phyloP scores from a whole-genome alignment of 2,329 filamentous ascomycete genomes.

The Fonsecaea monophora region DNA sequence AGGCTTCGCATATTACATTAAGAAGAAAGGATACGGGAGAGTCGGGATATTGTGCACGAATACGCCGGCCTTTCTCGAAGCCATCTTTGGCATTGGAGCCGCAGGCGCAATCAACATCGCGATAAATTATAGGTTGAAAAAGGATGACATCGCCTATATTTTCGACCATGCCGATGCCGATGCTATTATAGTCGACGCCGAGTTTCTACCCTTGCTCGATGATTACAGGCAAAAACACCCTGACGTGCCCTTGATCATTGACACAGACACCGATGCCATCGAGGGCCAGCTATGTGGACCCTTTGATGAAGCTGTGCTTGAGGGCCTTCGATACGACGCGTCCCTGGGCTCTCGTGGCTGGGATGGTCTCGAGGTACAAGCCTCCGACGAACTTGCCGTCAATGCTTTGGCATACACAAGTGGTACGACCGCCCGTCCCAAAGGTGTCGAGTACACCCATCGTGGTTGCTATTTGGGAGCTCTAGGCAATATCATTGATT shows the following conservation, averaged over 20 bases:
- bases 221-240: constrained; percentile 68
- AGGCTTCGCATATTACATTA: constrained; percentile 86
- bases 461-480: constrained; percentile 85
- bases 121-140: constrained; percentile 76
- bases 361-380: constrained; percentile 74
- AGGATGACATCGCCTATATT: constrained; percentile 88
- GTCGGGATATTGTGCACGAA: constrained; percentile 90
- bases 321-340: constrained; percentile 76
- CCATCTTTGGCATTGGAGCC: constrained; percentile 84
- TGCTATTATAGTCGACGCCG: constrained; percentile 81
- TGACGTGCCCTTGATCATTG: constrained; percentile 74
- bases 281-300: constrained; percentile 76
- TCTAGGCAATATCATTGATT: constrained; percentile 86
- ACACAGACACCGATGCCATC: constrained; percentile 80
- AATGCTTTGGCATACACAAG: constrained; percentile 93
- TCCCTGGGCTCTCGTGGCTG: constrained; percentile 74
- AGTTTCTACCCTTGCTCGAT: constrained; percentile 75
- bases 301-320: constrained; percentile 81
- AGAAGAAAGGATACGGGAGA: constrained; percentile 73
- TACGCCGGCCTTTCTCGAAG: constrained; percentile 91
- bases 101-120: constrained; percentile 79
- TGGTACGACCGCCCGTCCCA: constrained; percentile 88
- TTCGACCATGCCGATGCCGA: constrained; percentile 88
- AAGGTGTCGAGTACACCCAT: constrained; percentile 92
- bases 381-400: constrained; percentile 76